phyloP scores from a whole-genome alignment of 2,329 filamentous ascomycete species.

The Dactylonectria macrodidyma region DNA sequence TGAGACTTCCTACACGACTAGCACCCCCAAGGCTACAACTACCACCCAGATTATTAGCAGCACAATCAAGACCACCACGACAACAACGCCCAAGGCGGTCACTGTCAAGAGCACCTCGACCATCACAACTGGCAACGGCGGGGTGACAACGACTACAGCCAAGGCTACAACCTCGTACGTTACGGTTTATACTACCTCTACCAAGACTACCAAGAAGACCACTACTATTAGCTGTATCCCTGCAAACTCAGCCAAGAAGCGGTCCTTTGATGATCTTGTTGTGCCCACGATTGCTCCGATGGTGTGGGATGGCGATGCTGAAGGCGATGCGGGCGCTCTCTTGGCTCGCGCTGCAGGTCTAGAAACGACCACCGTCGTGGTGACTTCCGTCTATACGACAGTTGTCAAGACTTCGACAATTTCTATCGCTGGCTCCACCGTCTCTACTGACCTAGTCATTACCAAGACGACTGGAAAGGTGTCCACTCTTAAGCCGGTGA shows the following conservation, averaged over 20 bases:
- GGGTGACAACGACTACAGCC: conserved; percentile 38
- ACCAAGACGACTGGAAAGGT: conserved; percentile 42
- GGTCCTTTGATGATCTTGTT: conserved; percentile 12
- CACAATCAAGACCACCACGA: conserved; percentile 36
- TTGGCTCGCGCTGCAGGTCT: conserved; percentile 19
- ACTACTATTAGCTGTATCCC: conserved; percentile 43
- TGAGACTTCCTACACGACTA: conserved; percentile 36
- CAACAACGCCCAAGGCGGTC: conserved; percentile 36
- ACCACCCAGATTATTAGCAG: conserved; percentile 28
- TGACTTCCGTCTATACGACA: conserved; percentile 12
- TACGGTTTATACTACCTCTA: conserved; percentile 41
- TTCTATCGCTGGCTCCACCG: conserved; percentile 32
- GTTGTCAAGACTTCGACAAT: conserved; percentile 22
- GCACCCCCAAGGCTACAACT: conserved; percentile 45
- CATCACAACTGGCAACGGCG: conserved; percentile 36
- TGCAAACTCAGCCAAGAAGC: conserved; percentile 30
- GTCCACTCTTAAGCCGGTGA: conserved; percentile 40
- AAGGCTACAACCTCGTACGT: conserved; percentile 42
- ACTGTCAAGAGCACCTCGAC: conserved; percentile 42
- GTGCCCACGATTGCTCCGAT: background rate
- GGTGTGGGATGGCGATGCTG: background rate
- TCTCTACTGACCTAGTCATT: conserved; percentile 33
- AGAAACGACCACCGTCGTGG: conserved; percentile 12
- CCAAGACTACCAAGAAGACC: conserved; percentile 37
- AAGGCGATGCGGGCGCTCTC: background rate